Percentiles rank a stretch among this genome's conserved stretches.
These are phyloP conservation scores for Pyricularia grisea DNA, from an alignment of 2,329 filamentous ascomycete species.

Conservation along the genomic window DNA sequence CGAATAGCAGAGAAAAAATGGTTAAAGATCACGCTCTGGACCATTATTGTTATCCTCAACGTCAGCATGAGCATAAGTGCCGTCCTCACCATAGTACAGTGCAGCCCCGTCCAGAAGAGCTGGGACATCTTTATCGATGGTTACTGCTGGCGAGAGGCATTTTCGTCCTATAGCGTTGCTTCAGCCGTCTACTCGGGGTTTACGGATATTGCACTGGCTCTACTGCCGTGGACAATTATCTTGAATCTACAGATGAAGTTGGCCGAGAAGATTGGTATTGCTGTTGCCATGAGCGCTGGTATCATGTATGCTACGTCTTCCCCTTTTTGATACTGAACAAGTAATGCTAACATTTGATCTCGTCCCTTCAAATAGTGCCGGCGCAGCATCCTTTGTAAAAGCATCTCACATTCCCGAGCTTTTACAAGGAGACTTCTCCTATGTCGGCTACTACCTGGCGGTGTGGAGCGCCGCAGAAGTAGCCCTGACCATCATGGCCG, in stretches of 20 bases:
- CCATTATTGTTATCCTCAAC: conserved; percentile 21
- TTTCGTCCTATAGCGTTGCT: conserved; percentile 15
- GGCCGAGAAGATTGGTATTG: conserved; percentile 19
- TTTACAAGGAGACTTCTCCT: conserved; percentile 7
- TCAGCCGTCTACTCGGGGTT: conserved; percentile 15
- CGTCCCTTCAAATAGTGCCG: conserved; percentile 10
- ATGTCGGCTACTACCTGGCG: conserved; percentile 13
- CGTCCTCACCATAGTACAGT: conserved; percentile 7
- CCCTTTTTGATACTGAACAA: not conserved
- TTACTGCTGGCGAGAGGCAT: conserved; percentile 13
- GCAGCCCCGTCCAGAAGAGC: conserved; percentile 7
- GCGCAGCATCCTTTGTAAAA: conserved; percentile 15
- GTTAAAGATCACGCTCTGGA: conserved; percentile 19
- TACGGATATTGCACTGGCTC: conserved; percentile 16
- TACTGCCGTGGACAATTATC: conserved; percentile 21
- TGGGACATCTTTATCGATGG: conserved; percentile 6
- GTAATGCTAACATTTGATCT: not conserved
- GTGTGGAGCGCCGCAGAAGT: conserved; percentile 21
- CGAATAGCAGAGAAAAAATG: conserved; percentile 16
- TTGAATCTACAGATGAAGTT: conserved; percentile 18
- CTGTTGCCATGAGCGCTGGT: conserved; percentile 21
- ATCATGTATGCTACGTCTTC: conserved; percentile 13
- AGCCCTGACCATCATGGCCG: conserved; percentile 23
- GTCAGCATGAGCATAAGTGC: conserved; percentile 16
- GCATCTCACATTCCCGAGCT: conserved; percentile 10